Percentiles rank a stretch among this genome's conserved stretches.
Evolutionary conservation across 192 early-diverging fungal genomes (phyloP).

Genomic region (Tieghemiomyces parasiticus): DNA sequence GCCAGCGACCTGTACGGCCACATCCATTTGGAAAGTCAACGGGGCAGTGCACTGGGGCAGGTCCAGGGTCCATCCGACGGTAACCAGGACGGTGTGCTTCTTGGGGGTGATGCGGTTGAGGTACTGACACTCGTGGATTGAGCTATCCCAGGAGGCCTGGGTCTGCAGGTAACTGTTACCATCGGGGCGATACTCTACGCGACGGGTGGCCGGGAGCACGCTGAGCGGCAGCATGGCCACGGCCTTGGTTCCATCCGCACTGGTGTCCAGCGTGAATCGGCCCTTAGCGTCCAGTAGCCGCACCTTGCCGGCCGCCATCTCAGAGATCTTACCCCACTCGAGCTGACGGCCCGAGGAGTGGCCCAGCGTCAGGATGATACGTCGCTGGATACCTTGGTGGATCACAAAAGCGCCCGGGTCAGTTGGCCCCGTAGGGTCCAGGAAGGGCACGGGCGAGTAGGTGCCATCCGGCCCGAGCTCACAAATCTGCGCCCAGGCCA

Average conservation of each 20-base stretch:
- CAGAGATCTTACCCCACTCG: slow-evolving; percentile 19
- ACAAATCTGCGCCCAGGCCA: slow-evolving; percentile 44
- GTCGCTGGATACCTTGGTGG: slow-evolving; percentile 60
- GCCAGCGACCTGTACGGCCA: slow-evolving; percentile 40
- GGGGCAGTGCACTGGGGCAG: slow-evolving; percentile 40
- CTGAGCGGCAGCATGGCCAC: slow-evolving; percentile 20
- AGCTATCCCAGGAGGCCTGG: slow-evolving; percentile 59
- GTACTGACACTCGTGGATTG: slow-evolving; percentile 46
- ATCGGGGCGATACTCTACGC: slow-evolving; percentile 32
- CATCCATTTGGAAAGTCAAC: slow-evolving; percentile 37
- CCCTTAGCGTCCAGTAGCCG: slow-evolving; percentile 36
- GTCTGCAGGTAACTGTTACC: slow-evolving; percentile 43
- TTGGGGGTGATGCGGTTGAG: slow-evolving; percentile 45
- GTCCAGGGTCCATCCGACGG: slow-evolving; percentile 35
- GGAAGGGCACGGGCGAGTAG: slow-evolving; percentile 39
- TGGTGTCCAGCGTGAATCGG: slow-evolving; percentile 15
- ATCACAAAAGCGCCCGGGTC: slow-evolving; percentile 41
- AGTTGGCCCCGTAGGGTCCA: slow-evolving; percentile 20
- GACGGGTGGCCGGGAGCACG: slow-evolving; percentile 26
- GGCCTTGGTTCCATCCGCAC: background rate
- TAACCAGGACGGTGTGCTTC: slow-evolving; percentile 39
- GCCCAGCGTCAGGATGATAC: slow-evolving; percentile 41
- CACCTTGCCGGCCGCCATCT: slow-evolving; percentile 13
- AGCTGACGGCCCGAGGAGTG: slow-evolving; percentile 55
- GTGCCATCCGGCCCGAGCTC: slow-evolving; percentile 46